Percentiles rank a stretch among this genome's conserved stretches.
These are phyloP conservation scores for Colletotrichum sp. DNA, from an alignment of 2,329 filamentous ascomycete species.

Conservation along the genomic window DNA sequence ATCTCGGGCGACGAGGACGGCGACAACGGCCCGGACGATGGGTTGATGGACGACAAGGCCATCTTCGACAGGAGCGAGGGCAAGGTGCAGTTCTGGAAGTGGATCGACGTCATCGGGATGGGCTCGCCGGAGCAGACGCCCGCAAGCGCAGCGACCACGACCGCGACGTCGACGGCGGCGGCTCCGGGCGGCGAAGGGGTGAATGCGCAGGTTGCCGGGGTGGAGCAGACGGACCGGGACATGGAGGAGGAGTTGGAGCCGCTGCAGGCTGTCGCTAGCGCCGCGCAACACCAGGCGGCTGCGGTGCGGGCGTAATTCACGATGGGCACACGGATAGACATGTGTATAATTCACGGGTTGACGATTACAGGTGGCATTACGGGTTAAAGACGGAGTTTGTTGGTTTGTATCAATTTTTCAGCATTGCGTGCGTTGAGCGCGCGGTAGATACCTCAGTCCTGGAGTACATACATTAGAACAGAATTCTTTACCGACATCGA, in stretches of 20 bases:
- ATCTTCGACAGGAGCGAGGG: constrained; percentile 52
- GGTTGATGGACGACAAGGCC: constrained; percentile 51
- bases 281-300: background rate
- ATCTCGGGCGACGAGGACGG: background rate
- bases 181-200: background rate
- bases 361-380: background rate
- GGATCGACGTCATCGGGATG: constrained; percentile 58
- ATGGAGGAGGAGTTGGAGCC: constrained; percentile 24
- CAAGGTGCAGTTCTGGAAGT: constrained; percentile 53
- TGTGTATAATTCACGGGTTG: background rate
- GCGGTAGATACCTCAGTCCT: constrained; percentile 4
- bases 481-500: background rate
- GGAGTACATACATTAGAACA: background rate
- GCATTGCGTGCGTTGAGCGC: constrained; percentile 1
- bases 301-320: background rate
- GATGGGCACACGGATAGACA: background rate
- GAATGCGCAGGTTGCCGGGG: constrained; percentile 2
- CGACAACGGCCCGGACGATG: constrained; percentile 33
- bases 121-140: constrained; percentile 32
- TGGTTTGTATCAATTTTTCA: background rate
- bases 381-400: background rate
- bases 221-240: constrained; percentile 10
- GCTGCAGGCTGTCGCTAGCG: constrained; percentile 17
- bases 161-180: background rate
- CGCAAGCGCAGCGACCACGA: background rate